A percentile compares a stretch with the other conserved stretches of the same genome.
Evolutionary conservation across 2,329 filamentous ascomycete species (phyloP).

Genomic region (Alternaria brassicae): DNA sequence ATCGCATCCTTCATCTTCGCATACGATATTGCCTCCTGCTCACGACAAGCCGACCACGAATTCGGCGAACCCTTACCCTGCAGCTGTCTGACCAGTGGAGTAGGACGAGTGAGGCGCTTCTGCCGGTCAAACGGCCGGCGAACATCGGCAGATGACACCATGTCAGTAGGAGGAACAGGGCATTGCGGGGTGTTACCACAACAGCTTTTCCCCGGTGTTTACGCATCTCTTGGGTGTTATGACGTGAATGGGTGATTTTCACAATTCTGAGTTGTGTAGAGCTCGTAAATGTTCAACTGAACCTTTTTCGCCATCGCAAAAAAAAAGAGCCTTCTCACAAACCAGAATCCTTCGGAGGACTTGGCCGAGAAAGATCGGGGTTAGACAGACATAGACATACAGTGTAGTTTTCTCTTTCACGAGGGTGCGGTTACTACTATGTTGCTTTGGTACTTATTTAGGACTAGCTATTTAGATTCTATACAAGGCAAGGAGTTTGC

Average conservation of each 20-base stretch:
- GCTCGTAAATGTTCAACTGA: background rate
- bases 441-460: background rate
- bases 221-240: slow-evolving; percentile 6
- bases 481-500: slow-evolving; percentile 5
- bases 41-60: background rate
- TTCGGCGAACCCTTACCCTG: slow-evolving; percentile 4
- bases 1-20: background rate
- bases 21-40: slow-evolving; percentile 3
- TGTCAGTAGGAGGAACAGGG: slow-evolving; percentile 22
- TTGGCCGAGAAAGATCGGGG: background rate
- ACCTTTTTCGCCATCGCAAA: background rate
- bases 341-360: background rate
- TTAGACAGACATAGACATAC: background rate
- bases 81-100: slow-evolving; percentile 7
- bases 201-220: slow-evolving; percentile 7
- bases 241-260: slow-evolving; percentile 1
- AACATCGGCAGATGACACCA: slow-evolving; percentile 31
- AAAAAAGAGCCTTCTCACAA: background rate
- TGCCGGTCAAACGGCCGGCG: slow-evolving; percentile 29
- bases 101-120: slow-evolving; percentile 6
- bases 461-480: background rate
- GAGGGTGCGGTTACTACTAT: background rate
- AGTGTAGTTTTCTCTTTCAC: background rate
- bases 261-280: background rate
- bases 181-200: slow-evolving; percentile 27